Evolutionary conservation across 1,284 basidiomycete species (phyloP).

Genomic region (Mycena sp.): DNA sequence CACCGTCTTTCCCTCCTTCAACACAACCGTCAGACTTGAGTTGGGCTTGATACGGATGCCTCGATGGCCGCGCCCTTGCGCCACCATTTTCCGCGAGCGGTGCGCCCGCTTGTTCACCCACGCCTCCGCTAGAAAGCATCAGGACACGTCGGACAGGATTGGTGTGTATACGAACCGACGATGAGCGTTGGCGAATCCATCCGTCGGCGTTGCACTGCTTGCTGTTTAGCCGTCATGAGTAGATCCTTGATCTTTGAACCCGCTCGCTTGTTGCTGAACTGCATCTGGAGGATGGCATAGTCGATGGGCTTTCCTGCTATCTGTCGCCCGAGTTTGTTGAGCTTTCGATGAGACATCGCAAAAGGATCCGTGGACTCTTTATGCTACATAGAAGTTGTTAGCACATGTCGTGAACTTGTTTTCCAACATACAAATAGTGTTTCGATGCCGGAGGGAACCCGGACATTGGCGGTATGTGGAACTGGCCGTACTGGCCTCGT

Average conservation of each 20-base stretch:
- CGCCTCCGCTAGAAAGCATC: slow-evolving; percentile 73
- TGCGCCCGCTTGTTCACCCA: slow-evolving; percentile 92
- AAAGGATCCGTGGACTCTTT: slow-evolving; percentile 92
- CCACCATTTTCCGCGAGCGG: slow-evolving; percentile 78
- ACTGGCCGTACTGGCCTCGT: background rate
- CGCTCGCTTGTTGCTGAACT: slow-evolving; percentile 92
- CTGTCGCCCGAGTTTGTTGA: slow-evolving; percentile 89
- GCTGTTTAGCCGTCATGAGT: slow-evolving; percentile 87
- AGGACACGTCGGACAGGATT: background rate
- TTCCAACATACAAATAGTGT: slow-evolving; percentile 6
- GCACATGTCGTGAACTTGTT: too few relatives aligned
- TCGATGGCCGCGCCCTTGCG: slow-evolving; percentile 84
- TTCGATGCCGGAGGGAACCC: slow-evolving; percentile 26
- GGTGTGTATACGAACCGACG: slow-evolving; percentile 69
- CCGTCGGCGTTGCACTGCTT: slow-evolving; percentile 84
- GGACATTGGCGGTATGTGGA: slow-evolving; percentile 5
- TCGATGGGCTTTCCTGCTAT: slow-evolving; percentile 92
- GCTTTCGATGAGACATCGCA: slow-evolving; percentile 93
- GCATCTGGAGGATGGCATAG: slow-evolving; percentile 96
- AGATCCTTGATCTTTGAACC: slow-evolving; percentile 89
- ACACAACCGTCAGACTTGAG: slow-evolving; percentile 80
- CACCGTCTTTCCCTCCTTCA: slow-evolving; percentile 86
- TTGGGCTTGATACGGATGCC: slow-evolving; percentile 85
- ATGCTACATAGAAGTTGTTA: slow-evolving; percentile 73
- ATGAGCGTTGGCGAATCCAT: slow-evolving; percentile 80